Evolutionary conservation across 2,329 filamentous ascomycete genomes (phyloP), one percentile per base, ranked within the genome.

Genomic region (Mycosphaerelloides madeirae): DNA sequence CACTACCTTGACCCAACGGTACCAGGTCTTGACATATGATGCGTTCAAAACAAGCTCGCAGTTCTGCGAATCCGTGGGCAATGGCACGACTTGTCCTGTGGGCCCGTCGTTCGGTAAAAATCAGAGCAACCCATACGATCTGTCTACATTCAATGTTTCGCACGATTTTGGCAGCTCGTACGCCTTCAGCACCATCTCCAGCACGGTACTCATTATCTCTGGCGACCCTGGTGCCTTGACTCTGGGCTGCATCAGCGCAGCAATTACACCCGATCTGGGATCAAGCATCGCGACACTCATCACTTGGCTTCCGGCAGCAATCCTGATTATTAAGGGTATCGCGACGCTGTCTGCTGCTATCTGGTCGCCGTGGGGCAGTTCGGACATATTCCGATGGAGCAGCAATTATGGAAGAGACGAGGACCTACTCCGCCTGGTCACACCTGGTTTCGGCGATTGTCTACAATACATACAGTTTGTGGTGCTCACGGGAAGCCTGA

Each of bases 401-500:
- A 94, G 88, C 61, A 98, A 98, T 64, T 97, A 95, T 64, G 93
- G 93, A 29, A 82, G 91, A 56, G 93, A 98, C 58, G 86, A 87
- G 49, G 93, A 98, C 68, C 73, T 96, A 54, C 74, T 98, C 42
- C 83, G 93, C 43, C 75, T 98, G 37, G 88, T 98, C 28, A 98
- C 93, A 0, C 93, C 93, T 4, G 93, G 93, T 1, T 97, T 98
- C 63, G 89, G 88, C 6, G 93, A 98, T 63, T 98, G 93, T 61
- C 75, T 98, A 43, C 90, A 97, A 67, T 97, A 98, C 65, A 86
- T 98, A 14, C 93, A 98, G 63, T 98, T 95, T 58, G 76, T 93
- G 43, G 83, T 87, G 16, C 71, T 98, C 46, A 93, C 89, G 0
- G 91, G 91, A n/a, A 83, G 84, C 29, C 73, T 98, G 46, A 88